Base-by-base conservation (phyloP, 2,329 filamentous ascomycete genomes). In the Hymenoscyphus salicellus region DNA sequence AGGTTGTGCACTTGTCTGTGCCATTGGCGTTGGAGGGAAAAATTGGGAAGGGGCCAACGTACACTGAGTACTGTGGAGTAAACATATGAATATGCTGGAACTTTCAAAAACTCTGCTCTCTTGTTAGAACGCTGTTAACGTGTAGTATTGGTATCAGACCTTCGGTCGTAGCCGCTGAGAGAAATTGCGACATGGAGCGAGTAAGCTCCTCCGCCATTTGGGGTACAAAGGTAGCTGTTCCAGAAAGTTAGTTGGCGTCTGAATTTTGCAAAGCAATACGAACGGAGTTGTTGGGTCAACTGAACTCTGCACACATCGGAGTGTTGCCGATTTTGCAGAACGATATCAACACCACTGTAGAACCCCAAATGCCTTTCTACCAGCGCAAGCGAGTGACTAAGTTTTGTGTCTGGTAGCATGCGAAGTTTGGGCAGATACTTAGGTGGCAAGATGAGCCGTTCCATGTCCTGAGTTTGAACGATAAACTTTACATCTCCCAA, bases 371-470 rank as follows among this genome's bases (percentile, higher is more conserved):
- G 17, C 3, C 49, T 61, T 6, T 61, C 43, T 3, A 61, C 49
- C 17, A 61, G 23, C 16, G 49, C 46, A 20, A n/a, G n/a, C 26
- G 60, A 23, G 2, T 30, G 32, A n/a, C 60, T 61, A n/a, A 61
- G 46, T 26, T 61, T 61, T 16, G 60, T 17, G 5, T 61, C 60
- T 7, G 60, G 60, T 32, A 55, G n/a, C 60, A 61, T 61, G 30
- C 32, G 16, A 28, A 61, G 43, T 26, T 61, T 46, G 16, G 26
- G 16, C 17, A 61, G 60, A 28, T 20, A 61, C 60, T 61, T 61
- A 1, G 60, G 60, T 17, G 60, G 23, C 14, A 61, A 16, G 1
- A 61, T 46, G 46, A 61, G 17, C 10, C 17, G 26, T 6, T 61
- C 60, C 26, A n/a, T 36, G 11, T 33, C 23, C 30, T 23, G 30